Base-by-base conservation (phyloP, 2,329 filamentous ascomycete species). In the Colletotrichum sp. region DNA sequence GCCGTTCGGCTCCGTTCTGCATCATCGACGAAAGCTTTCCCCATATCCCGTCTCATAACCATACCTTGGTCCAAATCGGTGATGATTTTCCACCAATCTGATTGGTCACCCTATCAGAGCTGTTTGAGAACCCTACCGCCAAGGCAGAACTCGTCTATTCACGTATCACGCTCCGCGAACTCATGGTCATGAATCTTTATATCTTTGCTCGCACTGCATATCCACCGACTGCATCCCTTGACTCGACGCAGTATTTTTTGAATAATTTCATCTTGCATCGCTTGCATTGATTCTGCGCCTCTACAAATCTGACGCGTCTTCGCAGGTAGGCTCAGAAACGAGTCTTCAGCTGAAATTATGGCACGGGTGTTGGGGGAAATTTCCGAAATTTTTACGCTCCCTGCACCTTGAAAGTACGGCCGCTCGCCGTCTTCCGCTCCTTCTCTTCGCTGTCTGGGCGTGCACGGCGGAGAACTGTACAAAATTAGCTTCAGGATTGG, bases 341-440 rank as follows among this genome's bases (percentile, higher is more conserved):
- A n/a, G 52, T n/a, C 57, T 15, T 8, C 39, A 27, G 25, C 61
- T 12, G 25, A 39, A 32, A 22, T 25, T 28, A 44, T 11, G 36
- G 22, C 32, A 64, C 19, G 7, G n/a, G 15, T 60, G 16, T 48
- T 28, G 25, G 30, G 19, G 11, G n/a, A 65, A 36, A n/a, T 13
- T 5, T 44, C 30, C 16, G 11, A 13, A 15, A 5, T 30, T 6
- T 48, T 72, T 44, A 78, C 27, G 69, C 70, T 44, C 82, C 86
- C 81, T 90, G 85, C 76, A 88, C 86, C 85, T 90, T 93, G 91
- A 99, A 99, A 59, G 96, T 98, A 81, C 97, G 92, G 78, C 97
- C 97, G 84, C 95, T 98, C 63, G 98, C 97, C 73, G 97, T 99
- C 92, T 99, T 99, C 82, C 95, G 93, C 87, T 99, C 98, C 88